Percentiles rank a stretch among this genome's conserved stretches.
Evolutionary conservation across 2,329 filamentous ascomycete species (phyloP).

Genomic region (Ophiosphaerella herpotricha): DNA sequence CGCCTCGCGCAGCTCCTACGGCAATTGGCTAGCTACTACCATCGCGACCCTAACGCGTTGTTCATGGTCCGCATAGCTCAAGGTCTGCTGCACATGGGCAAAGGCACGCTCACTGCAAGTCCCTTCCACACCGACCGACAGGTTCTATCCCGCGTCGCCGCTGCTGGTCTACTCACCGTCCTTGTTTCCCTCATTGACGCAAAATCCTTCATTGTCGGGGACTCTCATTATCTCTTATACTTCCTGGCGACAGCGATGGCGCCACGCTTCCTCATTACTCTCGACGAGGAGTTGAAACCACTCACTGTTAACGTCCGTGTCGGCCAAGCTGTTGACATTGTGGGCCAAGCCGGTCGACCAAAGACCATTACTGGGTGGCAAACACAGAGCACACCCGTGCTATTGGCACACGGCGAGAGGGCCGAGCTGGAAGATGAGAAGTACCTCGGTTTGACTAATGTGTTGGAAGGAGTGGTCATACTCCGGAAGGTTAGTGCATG

Average conservation of each 20-base stretch:
- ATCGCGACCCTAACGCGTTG: slow-evolving; percentile 90
- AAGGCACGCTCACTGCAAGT: slow-evolving; percentile 92
- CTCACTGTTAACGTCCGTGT: slow-evolving; percentile 95
- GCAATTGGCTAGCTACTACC: slow-evolving; percentile 97
- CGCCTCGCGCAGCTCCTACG: slow-evolving; percentile 90
- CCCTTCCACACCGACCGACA: slow-evolving; percentile 99
- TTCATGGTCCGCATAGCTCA: slow-evolving; percentile 99
- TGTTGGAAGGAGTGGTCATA: slow-evolving; percentile 92
- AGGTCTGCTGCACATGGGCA: slow-evolving; percentile 97
- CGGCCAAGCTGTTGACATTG: slow-evolving; percentile 96
- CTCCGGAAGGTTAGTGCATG: slow-evolving; percentile 79
- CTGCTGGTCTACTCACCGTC: slow-evolving; percentile 86
- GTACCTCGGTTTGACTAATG: slow-evolving; percentile 90
- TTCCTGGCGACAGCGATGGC: slow-evolving; percentile 97
- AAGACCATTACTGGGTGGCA: slow-evolving; percentile 99
- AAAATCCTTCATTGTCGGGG: slow-evolving; percentile 77
- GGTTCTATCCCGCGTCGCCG: slow-evolving; percentile 87
- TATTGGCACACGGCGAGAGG: slow-evolving; percentile 91
- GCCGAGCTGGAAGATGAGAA: slow-evolving; percentile 97
- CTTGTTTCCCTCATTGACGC: slow-evolving; percentile 94
- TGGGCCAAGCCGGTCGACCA: slow-evolving; percentile 92
- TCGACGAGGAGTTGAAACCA: slow-evolving; percentile 92
- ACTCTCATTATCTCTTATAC: slow-evolving; percentile 92
- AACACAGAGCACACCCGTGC: slow-evolving; percentile 97
- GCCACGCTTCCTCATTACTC: slow-evolving; percentile 91